Base-by-base conservation (phyloP, 2,329 filamentous ascomycete genomes). In the Verticillium tricorpus region DNA sequence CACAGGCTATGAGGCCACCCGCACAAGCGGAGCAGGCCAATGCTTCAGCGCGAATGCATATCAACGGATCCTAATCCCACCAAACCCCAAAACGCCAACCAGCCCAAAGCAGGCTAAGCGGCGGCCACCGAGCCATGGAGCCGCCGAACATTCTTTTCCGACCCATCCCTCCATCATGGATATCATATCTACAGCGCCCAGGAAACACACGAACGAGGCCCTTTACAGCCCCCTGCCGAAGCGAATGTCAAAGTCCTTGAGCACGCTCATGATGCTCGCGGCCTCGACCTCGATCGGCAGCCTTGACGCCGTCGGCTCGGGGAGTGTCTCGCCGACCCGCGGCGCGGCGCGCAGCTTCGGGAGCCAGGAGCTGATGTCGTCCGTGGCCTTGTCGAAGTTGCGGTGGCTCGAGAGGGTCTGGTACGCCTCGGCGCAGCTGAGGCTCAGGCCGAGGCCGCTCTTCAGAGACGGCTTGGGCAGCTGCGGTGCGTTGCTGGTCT, bases 221-320 rank as follows among this genome's bases (percentile, higher is more conserved):
- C 19, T 32, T 40, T 63, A 66, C 58, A 65, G 60, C 8, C 64
- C 64, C 58, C 64, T 62, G 11, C 87, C 87, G 72, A 93, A 93
- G 60, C 90, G 79, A 58, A 91, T 82, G 69, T 93, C 90, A 75
- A 93, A 93, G 65, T 90, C 88, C 73, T 90, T 91, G 63, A 93
- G 76, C n/a, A 93, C 90, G 52, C 89, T 89, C 90, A 93, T 93
- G 60, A 93, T 92, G 73, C 90, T 93, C 0, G 90, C 90, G 7
- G 90, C 89, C 75, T 93, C 90, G 17, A 93, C 89, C 72, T 93
- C 90, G 68, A 93, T 87, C 1, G 90, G 87, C 52, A 83, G 82
- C 61, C 79, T 79, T n/a, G 56, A 58, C 9, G 58, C 58, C 40
- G 58, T 59, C 62, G 56, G 59, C 28, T 60, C 68, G 34, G 40